Base-by-base conservation (phyloP, 2,329 filamentous ascomycete species). In the Clonostachys solani region DNA sequence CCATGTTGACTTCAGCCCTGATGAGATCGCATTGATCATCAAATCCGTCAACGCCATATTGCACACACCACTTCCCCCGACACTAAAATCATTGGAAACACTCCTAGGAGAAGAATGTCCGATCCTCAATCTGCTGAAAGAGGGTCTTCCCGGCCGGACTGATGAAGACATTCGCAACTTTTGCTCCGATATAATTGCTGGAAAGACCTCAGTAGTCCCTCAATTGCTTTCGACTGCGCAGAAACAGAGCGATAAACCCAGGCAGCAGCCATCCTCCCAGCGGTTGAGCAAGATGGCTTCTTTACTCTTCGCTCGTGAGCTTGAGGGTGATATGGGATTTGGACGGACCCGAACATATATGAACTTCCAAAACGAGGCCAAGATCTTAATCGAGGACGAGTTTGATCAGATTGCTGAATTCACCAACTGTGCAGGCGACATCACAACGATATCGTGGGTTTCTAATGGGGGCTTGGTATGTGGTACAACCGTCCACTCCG, bases 401-500 rank as follows among this genome's bases (percentile, higher is more conserved):
- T 52, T 85, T 5, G 65, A 71, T 42, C 62, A 74, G 9, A 66
- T 73, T 29, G 67, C 73, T 4, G 75, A 83, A 54, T 85, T 80
- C 69, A 80, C 74, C 3, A 76, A 79, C 53, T 83, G 80, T 45
- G 80, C 81, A 33, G 81, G 82, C 5, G 81, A 85, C 54, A 75
- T 85, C 40, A 68, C 73, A 18, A 77, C 80, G 3, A 68, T 83
- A 43, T 71, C 69, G 16, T 86, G 82, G 82, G 66, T 78, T 0
- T 77, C 76, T 0, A 56, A 75, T 17, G 58, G 69, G n/a, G 65
- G 66, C 15, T 80, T 84, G 45, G 57, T 85, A n/a, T 83, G 80
- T 51, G 82, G 82, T 34, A 80, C 81, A 0, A 82, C 80, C 0
- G 76, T 77, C 1, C 81, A 85, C 60, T 84, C 80, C 1, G 82